Conservation (phyloP, 257 asterid genomes). For the Gentiana macrophylla region DNA sequence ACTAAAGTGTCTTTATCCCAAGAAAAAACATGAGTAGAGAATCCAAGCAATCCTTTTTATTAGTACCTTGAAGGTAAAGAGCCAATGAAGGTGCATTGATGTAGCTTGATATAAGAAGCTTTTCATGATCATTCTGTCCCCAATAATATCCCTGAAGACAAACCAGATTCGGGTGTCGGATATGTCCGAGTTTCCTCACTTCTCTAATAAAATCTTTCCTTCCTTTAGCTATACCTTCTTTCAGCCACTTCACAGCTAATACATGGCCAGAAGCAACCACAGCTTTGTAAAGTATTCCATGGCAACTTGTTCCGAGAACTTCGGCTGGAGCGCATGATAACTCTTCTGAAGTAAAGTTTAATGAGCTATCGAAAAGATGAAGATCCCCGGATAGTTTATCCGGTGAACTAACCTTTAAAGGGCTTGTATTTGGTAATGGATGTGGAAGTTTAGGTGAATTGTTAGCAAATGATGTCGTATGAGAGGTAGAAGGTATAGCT, state of each 20-base stretch:
- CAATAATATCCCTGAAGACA: slow-evolving; percentile 74
- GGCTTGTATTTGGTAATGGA: slow-evolving; percentile 27
- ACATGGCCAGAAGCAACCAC: slow-evolving; percentile 46
- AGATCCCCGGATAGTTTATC: slow-evolving; percentile 82
- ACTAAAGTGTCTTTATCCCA: no score
- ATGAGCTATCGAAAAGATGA: slow-evolving; percentile 48
- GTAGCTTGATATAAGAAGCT: slow-evolving; percentile 58
- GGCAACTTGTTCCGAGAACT: slow-evolving; percentile 77
- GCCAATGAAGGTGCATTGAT: slow-evolving; percentile 58
- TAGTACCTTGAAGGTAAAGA: slow-evolving; percentile 55
- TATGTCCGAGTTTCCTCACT: slow-evolving; percentile 67
- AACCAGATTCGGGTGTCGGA: slow-evolving; percentile 58
- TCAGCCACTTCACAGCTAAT: slow-evolving; percentile 69
- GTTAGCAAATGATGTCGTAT: slow-evolving; percentile 20
- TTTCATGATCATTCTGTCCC: slow-evolving; percentile 89
- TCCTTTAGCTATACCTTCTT: slow-evolving; percentile 72
- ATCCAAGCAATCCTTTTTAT: no score
- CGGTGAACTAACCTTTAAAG: slow-evolving; percentile 61
- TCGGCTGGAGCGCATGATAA: slow-evolving; percentile 84
- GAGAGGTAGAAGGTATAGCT: slow-evolving; percentile 26
- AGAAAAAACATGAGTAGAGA: not conserved
- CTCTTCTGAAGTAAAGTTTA: slow-evolving; percentile 64
- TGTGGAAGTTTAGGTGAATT: slow-evolving; percentile 25
- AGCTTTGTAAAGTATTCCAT: slow-evolving; percentile 72
- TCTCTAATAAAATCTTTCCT: slow-evolving; percentile 70